Evolutionary conservation across 2,329 filamentous ascomycete genomes (phyloP).

Genomic region (Aspergillus fischeri): DNA sequence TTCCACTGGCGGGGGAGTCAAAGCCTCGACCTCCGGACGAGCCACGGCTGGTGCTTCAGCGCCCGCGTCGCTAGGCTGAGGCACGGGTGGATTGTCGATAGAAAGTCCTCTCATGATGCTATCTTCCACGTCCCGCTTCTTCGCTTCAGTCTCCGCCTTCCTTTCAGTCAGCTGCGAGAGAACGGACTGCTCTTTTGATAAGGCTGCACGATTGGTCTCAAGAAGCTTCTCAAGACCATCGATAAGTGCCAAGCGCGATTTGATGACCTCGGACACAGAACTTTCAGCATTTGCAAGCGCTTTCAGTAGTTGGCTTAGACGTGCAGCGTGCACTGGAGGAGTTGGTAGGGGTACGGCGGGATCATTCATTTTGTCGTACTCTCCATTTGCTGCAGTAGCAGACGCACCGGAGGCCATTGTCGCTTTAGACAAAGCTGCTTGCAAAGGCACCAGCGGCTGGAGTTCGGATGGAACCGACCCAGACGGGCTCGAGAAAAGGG

Average conservation of each 20-base stretch:
- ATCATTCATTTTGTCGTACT: slow-evolving; percentile 80
- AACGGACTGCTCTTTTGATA: slow-evolving; percentile 66
- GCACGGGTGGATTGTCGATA: slow-evolving; percentile 52
- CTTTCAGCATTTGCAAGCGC: slow-evolving; percentile 82
- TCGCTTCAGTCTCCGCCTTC: slow-evolving; percentile 69
- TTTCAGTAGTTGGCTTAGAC: slow-evolving; percentile 84
- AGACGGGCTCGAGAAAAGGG: slow-evolving; percentile 62
- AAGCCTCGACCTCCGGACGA: slow-evolving; percentile 76
- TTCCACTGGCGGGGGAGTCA: slow-evolving; percentile 73
- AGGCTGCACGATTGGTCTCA: slow-evolving; percentile 64
- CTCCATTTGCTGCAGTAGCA: slow-evolving; percentile 67
- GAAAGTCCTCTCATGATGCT: slow-evolving; percentile 82
- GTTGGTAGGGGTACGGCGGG: slow-evolving; percentile 66
- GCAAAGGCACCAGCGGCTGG: slow-evolving; percentile 66
- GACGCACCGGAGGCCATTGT: slow-evolving; percentile 63
- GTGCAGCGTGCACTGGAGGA: slow-evolving; percentile 85
- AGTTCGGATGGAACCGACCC: slow-evolving; percentile 70
- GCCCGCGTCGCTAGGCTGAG: slow-evolving; percentile 36
- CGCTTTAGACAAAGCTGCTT: slow-evolving; percentile 70
- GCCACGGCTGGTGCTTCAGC: slow-evolving; percentile 25
- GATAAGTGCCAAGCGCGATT: slow-evolving; percentile 74
- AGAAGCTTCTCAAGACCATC: slow-evolving; percentile 78
- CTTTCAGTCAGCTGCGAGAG: slow-evolving; percentile 62
- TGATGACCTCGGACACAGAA: slow-evolving; percentile 83
- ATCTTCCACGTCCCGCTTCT: slow-evolving; percentile 85